Evolutionary conservation across 2,329 filamentous ascomycete genomes (phyloP).

Genomic region (Dothideomycetidae sp.): DNA sequence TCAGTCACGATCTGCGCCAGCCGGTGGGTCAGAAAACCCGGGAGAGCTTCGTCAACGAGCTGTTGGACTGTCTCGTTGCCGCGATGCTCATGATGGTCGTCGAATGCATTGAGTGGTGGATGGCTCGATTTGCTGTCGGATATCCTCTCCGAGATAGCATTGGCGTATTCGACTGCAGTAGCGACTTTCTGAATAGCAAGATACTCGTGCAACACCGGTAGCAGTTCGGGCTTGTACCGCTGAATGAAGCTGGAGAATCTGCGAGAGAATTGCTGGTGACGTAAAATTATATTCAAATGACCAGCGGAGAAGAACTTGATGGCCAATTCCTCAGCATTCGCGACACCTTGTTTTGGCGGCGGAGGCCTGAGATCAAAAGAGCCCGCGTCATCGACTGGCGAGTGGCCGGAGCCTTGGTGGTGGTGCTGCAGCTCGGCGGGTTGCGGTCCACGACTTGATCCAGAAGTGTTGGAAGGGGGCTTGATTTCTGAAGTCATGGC

Average conservation of each 20-base stretch:
- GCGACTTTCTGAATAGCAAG: constrained; percentile 29
- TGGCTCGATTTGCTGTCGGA: neutral
- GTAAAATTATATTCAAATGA: constrained; percentile 30
- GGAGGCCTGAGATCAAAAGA: constrained; percentile 29
- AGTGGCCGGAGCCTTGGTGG: too few species aligned
- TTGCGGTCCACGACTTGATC: neutral
- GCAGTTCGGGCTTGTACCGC: constrained; percentile 24
- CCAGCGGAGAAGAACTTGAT: constrained; percentile 29
- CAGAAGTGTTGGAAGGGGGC: neutral
- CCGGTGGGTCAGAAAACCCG: constrained; percentile 29
- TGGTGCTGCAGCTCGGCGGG: neutral
- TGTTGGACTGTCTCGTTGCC: constrained; percentile 21
- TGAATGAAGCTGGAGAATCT: constrained; percentile 28
- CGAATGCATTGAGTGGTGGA: constrained; percentile 22
- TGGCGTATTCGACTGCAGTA: constrained; percentile 31
- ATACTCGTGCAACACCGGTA: constrained; percentile 25
- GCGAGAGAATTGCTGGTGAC: constrained; percentile 22
- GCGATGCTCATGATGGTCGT: constrained; percentile 25
- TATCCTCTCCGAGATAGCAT: constrained; percentile 27
- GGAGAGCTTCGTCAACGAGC: constrained; percentile 28
- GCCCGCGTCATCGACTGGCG: constrained; percentile 15
- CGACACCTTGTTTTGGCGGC: constrained; percentile 19
- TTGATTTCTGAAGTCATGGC: neutral
- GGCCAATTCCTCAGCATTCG: constrained; percentile 24
- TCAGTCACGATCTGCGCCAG: constrained; percentile 28